Conservation (phyloP, 23 red algal species). For the Gracilaria domingensis region DNA sequence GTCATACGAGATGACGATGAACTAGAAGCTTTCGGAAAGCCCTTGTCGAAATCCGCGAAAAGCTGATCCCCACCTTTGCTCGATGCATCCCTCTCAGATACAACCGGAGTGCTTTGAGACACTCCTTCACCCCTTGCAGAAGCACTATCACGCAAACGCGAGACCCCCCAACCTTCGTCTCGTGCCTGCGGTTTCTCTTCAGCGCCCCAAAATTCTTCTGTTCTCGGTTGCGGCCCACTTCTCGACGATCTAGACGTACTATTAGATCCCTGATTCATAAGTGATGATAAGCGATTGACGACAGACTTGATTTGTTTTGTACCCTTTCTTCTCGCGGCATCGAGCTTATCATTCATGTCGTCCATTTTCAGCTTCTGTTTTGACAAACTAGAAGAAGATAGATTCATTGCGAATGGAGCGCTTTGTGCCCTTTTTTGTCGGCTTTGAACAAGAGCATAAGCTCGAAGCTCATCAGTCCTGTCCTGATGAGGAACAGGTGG, state of each 20-base stretch:
- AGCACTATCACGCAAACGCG: neutral
- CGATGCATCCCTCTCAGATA: neutral
- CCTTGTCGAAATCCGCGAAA: neutral
- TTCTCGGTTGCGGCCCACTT: neutral
- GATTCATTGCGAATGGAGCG: neutral
- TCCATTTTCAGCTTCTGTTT: constrained; percentile 46
- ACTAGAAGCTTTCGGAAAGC: neutral
- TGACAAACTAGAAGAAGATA: constrained; percentile 4
- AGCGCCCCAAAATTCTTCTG: neutral
- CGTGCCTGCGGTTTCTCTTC: neutral
- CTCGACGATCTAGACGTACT: constrained; percentile 1
- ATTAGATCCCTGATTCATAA: constrained; percentile 38
- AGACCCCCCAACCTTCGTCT: neutral
- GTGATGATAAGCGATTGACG: constrained; percentile 47
- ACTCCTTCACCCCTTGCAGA: neutral
- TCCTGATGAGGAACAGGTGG: neutral
- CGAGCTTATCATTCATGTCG: constrained; percentile 63
- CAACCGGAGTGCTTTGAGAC: neutral
- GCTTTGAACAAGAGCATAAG: neutral
- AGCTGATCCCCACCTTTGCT: neutral
- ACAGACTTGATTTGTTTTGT: constrained; percentile 79
- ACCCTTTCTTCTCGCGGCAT: constrained; percentile 62
- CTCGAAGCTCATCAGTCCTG: neutral
- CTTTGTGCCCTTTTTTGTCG: neutral
- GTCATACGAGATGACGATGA: neutral